Evolutionary conservation across 2,329 filamentous ascomycete genomes (phyloP).

Genomic region (Talaromyces amestolkiae): DNA sequence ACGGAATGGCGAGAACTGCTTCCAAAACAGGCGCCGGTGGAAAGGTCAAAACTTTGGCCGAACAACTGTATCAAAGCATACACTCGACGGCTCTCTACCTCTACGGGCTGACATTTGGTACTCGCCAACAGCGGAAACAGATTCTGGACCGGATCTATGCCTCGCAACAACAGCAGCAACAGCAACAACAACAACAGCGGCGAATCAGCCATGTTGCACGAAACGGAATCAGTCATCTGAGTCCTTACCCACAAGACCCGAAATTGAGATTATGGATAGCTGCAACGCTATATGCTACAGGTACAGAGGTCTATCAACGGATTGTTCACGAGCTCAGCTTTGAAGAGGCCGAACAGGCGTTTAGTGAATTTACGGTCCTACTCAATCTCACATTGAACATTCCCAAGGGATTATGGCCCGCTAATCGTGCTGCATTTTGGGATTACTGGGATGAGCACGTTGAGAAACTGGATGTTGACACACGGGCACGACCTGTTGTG

Average conservation of each 20-base stretch:
- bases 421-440: constrained; percentile 34
- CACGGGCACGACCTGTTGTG: constrained; percentile 31
- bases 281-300: constrained; percentile 37
- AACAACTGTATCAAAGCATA: constrained; percentile 31
- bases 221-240: background rate
- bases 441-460: constrained; percentile 37
- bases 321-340: constrained; percentile 35
- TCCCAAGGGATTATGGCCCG: constrained; percentile 31
- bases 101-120: constrained; percentile 36
- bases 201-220: background rate
- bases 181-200: constrained; percentile 15
- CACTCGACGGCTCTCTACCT: constrained; percentile 34
- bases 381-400: constrained; percentile 28
- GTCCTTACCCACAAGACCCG: constrained; percentile 24
- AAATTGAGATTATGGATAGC: constrained; percentile 33
- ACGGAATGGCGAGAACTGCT: constrained; percentile 25
- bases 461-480: constrained; percentile 28
- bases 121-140: constrained; percentile 28
- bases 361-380: constrained; percentile 32
- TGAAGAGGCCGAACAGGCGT: constrained; percentile 32
- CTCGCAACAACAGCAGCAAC: constrained; percentile 19
- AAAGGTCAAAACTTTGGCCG: constrained; percentile 21
- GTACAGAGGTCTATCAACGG: constrained; percentile 39
- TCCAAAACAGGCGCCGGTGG: constrained; percentile 15
- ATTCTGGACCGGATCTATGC: constrained; percentile 29